These are phyloP conservation scores for Pseudozyma hubeiensis DNA, from an alignment of 1,284 basidiomycete species.

Conservation along the genomic window DNA sequence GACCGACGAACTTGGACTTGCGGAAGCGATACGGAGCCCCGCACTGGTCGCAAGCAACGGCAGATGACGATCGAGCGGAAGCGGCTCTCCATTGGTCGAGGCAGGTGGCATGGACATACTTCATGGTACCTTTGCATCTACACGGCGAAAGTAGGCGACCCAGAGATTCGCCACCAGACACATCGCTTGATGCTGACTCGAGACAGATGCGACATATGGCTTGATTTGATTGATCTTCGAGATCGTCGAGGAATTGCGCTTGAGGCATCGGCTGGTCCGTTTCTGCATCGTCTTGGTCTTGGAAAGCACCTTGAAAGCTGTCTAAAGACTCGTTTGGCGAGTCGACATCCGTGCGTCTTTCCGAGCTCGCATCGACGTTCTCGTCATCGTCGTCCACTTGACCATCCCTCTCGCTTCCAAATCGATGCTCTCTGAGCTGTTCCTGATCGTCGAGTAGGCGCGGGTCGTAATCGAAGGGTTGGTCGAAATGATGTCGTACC, in stretches of 20 bases:
- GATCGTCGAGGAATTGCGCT: constrained; percentile 13
- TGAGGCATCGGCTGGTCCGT: neutral
- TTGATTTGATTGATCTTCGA: constrained; percentile 19
- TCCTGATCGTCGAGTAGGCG: neutral
- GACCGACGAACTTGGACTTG: constrained; percentile 50
- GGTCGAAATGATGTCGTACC: constrained; percentile 31
- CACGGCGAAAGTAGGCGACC: constrained; percentile 56
- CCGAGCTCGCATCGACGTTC: neutral
- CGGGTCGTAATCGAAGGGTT: constrained; percentile 20
- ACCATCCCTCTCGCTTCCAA: no score
- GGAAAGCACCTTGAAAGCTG: constrained; percentile 8
- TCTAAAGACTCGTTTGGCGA: constrained; percentile 7
- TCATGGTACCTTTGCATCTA: constrained; percentile 63
- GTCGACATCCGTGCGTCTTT: neutral
- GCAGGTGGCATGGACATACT: constrained; percentile 65
- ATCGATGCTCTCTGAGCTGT: neutral
- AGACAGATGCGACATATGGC: constrained; percentile 50
- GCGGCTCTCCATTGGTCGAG: constrained; percentile 56
- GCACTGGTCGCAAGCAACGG: constrained; percentile 61
- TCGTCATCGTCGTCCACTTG: neutral
- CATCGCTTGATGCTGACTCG: constrained; percentile 26
- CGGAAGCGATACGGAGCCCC: constrained; percentile 58
- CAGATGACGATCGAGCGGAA: constrained; percentile 48
- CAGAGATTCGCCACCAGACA: constrained; percentile 32
- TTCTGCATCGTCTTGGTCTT: constrained; percentile 1